These are phyloP conservation scores for Chrysanthemum seticuspe DNA, from an alignment of 129 eudicot species.

Conservation along the genomic window DNA sequence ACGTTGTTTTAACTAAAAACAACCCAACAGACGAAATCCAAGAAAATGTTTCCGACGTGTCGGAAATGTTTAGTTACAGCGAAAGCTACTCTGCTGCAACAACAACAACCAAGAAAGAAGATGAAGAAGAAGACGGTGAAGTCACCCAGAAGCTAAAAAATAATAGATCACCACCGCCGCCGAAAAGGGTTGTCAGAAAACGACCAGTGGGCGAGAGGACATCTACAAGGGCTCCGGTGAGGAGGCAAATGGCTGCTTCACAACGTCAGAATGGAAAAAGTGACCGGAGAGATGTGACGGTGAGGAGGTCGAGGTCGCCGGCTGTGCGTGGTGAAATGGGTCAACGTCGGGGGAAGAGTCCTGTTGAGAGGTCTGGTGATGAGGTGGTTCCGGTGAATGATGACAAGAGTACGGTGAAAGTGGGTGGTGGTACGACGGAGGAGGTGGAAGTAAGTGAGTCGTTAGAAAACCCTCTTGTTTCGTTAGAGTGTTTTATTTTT, in stretches of 20 bases:
- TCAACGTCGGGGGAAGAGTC: conserved; percentile 21
- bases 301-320: conserved; percentile 55
- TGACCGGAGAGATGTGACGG: conserved; percentile 31
- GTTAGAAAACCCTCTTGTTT: conserved; percentile 76
- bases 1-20: background rate
- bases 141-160: conserved; percentile 45
- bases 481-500: conserved; percentile 78
- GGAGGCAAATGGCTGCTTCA: background rate
- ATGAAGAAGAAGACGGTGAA: conserved; percentile 49
- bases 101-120: conserved; percentile 29
- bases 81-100: conserved; percentile 64
- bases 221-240: background rate
- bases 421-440: conserved; percentile 24
- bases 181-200: conserved; percentile 24
- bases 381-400: conserved; percentile 17
- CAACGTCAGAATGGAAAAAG: background rate
- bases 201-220: conserved; percentile 14
- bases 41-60: conserved; percentile 43
- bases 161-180: conserved; percentile 6
- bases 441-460: conserved; percentile 42
- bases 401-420: background rate
- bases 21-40: conserved; percentile 15
- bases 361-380: conserved; percentile 9
- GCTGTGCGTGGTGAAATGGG: conserved; percentile 44
- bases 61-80: conserved; percentile 62